These are phyloP conservation scores for Dioszegia crocea DNA, from an alignment of 768 basidiomycete species.

Conservation along the genomic window DNA sequence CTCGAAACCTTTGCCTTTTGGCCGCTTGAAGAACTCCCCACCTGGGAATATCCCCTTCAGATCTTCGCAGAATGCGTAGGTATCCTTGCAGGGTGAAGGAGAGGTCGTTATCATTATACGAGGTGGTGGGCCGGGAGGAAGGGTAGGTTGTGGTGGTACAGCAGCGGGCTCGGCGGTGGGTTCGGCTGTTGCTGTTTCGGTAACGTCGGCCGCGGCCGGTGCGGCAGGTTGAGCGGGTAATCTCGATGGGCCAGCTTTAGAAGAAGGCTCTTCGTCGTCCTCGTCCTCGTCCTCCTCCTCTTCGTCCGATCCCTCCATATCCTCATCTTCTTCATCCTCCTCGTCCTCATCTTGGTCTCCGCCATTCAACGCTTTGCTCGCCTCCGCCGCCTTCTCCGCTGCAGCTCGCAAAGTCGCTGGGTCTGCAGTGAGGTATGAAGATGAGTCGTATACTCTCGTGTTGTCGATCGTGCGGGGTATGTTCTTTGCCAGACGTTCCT, in stretches of 20 bases:
- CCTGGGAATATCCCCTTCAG: conserved; percentile 84
- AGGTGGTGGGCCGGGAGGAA: conserved; percentile 59
- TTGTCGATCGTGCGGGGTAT: conserved; percentile 91
- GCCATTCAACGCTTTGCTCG: conserved; percentile 61
- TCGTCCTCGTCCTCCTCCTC: conserved; percentile 56
- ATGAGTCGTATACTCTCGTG: conserved; percentile 65
- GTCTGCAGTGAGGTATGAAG: conserved; percentile 51
- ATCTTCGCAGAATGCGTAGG: conserved; percentile 91
- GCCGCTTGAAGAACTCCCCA: conserved; percentile 78
- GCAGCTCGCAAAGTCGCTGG: conserved; percentile 41
- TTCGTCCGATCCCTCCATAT: conserved; percentile 14
- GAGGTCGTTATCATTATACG: conserved; percentile 91
- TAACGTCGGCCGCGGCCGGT: conserved; percentile 14
- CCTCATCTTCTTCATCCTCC: conserved; percentile 19
- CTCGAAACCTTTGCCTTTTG: conserved; percentile 85
- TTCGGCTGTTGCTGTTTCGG: conserved; percentile 53
- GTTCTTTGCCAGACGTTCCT: conserved; percentile 82
- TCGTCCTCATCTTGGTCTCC: conserved; percentile 1
- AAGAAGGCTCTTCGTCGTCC: conserved; percentile 26
- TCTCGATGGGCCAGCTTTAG: conserved; percentile 50
- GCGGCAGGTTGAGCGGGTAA: conserved; percentile 36
- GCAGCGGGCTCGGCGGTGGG: conserved; percentile 23
- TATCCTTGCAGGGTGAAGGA: conserved; percentile 76
- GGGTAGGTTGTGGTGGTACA: conserved; percentile 24
- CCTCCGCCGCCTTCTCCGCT: conserved; percentile 33